phyloP scores from a whole-genome alignment of 2,329 filamentous ascomycete genomes.

The Aspergillus transmontanensis region DNA sequence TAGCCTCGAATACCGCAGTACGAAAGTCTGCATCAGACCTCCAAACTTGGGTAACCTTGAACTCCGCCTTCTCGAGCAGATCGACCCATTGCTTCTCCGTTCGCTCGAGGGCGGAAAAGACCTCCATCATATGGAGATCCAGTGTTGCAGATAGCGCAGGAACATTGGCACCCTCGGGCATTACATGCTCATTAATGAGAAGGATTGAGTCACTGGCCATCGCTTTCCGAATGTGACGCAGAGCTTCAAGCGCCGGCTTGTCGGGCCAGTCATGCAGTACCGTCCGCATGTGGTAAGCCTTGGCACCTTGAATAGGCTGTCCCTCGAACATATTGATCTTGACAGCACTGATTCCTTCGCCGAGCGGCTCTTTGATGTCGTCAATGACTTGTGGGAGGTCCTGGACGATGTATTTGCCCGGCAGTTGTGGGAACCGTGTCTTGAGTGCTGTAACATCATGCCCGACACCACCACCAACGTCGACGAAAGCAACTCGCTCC shows the following conservation, averaged over 20 bases:
- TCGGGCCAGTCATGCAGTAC: background rate
- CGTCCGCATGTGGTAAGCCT: background rate
- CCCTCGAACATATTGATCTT: background rate
- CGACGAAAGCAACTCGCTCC: background rate
- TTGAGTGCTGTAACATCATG: background rate
- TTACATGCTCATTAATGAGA: background rate
- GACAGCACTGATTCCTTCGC: background rate
- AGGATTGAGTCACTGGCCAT: background rate
- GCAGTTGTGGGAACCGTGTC: background rate
- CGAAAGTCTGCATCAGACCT: background rate
- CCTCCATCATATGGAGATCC: background rate
- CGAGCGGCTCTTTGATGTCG: background rate
- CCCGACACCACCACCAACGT: background rate
- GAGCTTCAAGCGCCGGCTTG: background rate
- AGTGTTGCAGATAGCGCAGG: background rate
- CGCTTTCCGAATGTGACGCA: background rate
- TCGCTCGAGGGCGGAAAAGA: background rate
- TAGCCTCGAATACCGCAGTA: background rate
- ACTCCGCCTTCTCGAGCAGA: background rate
- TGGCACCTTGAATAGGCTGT: background rate
- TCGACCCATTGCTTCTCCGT: background rate
- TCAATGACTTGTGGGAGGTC: background rate
- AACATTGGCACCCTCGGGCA: background rate
- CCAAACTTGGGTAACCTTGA: background rate
- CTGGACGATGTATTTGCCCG: background rate